These are phyloP conservation scores for Plenodomus lindquistii DNA, from an alignment of 2,329 filamentous ascomycete genomes.

Conservation along the genomic window DNA sequence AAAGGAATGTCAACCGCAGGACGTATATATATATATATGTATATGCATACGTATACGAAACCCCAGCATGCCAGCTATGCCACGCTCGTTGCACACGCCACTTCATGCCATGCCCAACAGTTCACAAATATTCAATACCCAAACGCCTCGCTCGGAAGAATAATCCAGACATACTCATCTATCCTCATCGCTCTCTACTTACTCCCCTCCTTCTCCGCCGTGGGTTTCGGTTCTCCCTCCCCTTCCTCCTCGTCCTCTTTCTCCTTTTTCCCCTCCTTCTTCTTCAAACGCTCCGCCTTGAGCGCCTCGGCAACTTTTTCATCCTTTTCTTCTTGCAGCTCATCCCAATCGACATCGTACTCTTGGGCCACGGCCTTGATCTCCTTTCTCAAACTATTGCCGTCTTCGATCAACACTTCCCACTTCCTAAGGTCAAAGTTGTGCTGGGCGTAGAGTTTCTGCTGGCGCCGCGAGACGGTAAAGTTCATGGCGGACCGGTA, in stretches of 20 bases:
- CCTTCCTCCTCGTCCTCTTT: conserved; percentile 24
- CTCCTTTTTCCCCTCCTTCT: conserved; percentile 43
- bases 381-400: conserved; percentile 75
- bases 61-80: neutral
- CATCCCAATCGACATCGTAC: conserved; percentile 91
- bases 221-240: conserved; percentile 12
- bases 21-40: neutral
- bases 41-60: neutral
- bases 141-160: neutral
- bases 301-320: conserved; percentile 60
- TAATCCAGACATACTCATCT: neutral
- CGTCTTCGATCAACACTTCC: conserved; percentile 79
- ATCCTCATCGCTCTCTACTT: neutral
- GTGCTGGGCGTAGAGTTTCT: conserved; percentile 72
- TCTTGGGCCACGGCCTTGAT: conserved; percentile 80
- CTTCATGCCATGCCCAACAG: neutral
- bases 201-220: conserved; percentile 2
- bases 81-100: neutral
- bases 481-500: conserved; percentile 87
- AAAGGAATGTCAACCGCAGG: too few relatives aligned
- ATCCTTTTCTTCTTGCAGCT: conserved; percentile 71
- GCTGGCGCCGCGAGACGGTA: conserved; percentile 78
- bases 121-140: neutral
- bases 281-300: conserved; percentile 51
- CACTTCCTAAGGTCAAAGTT: conserved; percentile 78